Evolutionary conservation across 805 yeast species (phyloP).

Genomic region (Teunomyces pallodes): DNA sequence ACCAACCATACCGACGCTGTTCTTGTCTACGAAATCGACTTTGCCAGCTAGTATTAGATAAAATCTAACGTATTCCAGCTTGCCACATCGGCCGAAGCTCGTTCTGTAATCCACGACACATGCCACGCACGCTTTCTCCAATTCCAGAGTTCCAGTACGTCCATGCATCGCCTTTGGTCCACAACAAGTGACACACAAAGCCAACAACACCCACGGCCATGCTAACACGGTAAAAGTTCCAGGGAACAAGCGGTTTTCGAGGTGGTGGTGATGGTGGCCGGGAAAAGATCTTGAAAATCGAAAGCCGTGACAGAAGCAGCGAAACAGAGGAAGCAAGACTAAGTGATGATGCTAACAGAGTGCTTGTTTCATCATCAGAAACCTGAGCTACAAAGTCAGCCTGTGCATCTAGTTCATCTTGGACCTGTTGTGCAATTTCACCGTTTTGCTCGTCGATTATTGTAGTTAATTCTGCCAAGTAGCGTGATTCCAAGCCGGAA

Average conservation of each 20-base stretch:
- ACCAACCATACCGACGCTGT: constrained; percentile 78
- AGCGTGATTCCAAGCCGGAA: neutral
- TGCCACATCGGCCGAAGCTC: constrained; percentile 1
- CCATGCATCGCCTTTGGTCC: constrained; percentile 14
- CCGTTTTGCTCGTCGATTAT: constrained; percentile 22
- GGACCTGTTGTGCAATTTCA: constrained; percentile 28
- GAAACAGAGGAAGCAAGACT: constrained; percentile 31
- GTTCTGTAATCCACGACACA: neutral
- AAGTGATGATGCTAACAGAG: constrained; percentile 35
- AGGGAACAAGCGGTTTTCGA: constrained; percentile 5
- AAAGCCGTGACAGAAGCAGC: constrained; percentile 24
- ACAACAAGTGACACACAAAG: constrained; percentile 32
- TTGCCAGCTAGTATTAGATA: constrained; percentile 18
- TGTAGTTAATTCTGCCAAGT: neutral
- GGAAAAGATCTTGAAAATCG: constrained; percentile 26
- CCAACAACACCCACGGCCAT: constrained; percentile 41
- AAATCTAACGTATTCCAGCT: neutral
- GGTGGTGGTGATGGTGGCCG: constrained; percentile 12
- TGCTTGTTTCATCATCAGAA: constrained; percentile 24
- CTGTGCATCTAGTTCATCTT: constrained; percentile 24
- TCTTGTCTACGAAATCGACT: constrained; percentile 73
- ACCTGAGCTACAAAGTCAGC: constrained; percentile 20
- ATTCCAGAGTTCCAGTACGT: neutral
- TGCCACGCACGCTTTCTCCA: neutral
- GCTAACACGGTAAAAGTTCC: constrained; percentile 29